Evolutionary conservation across 805 yeast species (phyloP).

Genomic region (Vanderwaltozyma polyspora): DNA sequence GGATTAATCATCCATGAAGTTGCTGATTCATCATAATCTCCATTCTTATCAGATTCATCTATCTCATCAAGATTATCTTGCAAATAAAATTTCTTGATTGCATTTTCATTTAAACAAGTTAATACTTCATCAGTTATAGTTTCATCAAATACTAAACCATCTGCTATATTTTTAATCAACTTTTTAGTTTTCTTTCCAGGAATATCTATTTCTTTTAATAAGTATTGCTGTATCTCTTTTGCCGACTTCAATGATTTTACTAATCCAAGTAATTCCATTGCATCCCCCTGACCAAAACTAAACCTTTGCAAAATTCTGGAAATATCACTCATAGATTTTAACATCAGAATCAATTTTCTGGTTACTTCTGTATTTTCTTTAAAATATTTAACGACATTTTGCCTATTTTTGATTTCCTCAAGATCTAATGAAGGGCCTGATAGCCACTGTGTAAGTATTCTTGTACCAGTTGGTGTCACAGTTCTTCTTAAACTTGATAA

Average conservation of each 20-base stretch:
- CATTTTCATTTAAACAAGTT: constrained; percentile 30
- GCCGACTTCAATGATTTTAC: constrained; percentile 31
- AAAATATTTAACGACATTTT: constrained; percentile 38
- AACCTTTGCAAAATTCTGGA: constrained; percentile 48
- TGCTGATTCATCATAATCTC: background rate
- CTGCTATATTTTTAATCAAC: constrained; percentile 16
- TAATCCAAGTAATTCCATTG: constrained; percentile 34
- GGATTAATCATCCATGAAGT: constrained; percentile 26
- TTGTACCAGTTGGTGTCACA: constrained; percentile 67
- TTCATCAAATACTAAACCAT: constrained; percentile 30
- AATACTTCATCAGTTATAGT: constrained; percentile 34
- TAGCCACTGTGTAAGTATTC: constrained; percentile 73
- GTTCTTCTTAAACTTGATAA: constrained; percentile 63
- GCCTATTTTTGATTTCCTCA: constrained; percentile 45
- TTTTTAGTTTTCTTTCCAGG: constrained; percentile 8
- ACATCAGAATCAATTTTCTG: constrained; percentile 25
- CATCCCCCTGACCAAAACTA: constrained; percentile 38
- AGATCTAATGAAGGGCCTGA: constrained; percentile 63
- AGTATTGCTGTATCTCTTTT: constrained; percentile 21
- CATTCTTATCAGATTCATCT: background rate
- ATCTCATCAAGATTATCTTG: too few species aligned
- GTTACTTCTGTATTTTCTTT: constrained; percentile 22
- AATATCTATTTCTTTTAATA: constrained; percentile 8
- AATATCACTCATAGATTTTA: constrained; percentile 45
- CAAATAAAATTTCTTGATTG: too few species aligned